Conservation (phyloP, 2,329 filamentous ascomycete genomes). For the Cercospora sp. region DNA sequence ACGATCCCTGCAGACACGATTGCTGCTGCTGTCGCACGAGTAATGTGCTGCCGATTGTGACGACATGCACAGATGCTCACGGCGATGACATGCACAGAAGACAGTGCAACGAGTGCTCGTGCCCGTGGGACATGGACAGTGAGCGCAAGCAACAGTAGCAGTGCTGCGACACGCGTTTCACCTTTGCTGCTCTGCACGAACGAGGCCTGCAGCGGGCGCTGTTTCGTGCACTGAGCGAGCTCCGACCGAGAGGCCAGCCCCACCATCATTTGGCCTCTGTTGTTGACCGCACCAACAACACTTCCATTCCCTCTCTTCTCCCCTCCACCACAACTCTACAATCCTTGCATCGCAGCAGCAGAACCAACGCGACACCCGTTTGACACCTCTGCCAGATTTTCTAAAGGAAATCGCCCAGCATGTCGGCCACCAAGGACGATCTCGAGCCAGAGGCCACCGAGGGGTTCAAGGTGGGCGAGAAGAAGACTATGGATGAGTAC, state of each 20-base stretch:
- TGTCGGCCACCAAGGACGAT: conserved; percentile 63
- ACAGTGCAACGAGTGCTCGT: background rate
- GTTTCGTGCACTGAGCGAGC: background rate
- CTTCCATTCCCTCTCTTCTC: background rate
- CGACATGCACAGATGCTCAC: background rate
- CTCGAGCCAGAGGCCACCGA: conserved; percentile 83
- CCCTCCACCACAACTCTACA: background rate
- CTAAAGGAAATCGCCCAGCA: conserved; percentile 20
- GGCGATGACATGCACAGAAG: background rate
- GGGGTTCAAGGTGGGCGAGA: conserved; percentile 98
- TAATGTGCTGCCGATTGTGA: background rate
- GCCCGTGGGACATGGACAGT: background rate
- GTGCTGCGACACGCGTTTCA: background rate
- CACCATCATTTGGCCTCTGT: background rate
- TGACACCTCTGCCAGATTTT: background rate
- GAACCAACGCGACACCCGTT: background rate
- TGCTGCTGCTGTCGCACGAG: background rate
- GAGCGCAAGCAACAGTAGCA: background rate
- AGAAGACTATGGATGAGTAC: conserved; percentile 96
- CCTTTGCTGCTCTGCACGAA: background rate
- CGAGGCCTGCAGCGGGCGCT: background rate
- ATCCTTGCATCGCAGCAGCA: background rate
- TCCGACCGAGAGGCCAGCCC: background rate
- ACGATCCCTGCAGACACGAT: background rate
- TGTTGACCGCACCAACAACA: background rate